A percentile compares a stretch with the other conserved stretches of the same genome.
These are phyloP conservation scores for Anthracocystis panici-leucophaei DNA, from an alignment of 1,284 basidiomycete genomes.

Conservation along the genomic window DNA sequence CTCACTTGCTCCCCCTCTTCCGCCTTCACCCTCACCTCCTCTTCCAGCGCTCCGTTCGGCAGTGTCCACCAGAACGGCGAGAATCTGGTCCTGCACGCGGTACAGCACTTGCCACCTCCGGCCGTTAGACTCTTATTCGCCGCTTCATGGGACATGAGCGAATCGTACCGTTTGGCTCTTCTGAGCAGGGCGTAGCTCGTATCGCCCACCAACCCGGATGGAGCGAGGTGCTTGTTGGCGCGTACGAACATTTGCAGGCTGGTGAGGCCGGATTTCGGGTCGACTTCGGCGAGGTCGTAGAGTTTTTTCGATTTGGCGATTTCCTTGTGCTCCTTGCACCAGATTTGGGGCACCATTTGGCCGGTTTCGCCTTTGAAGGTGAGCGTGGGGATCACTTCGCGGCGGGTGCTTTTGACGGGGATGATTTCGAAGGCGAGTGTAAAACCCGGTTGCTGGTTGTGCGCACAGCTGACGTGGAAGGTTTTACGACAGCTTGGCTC, in stretches of 20 bases:
- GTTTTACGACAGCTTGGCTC: slow-evolving; percentile 78
- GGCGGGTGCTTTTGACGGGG: slow-evolving; percentile 73
- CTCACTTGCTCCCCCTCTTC: background rate
- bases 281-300: slow-evolving; percentile 84
- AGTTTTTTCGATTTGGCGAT: slow-evolving; percentile 75
- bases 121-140: slow-evolving; percentile 6
- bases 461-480: slow-evolving; percentile 91
- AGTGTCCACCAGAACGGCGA: slow-evolving; percentile 52
- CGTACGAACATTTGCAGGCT: slow-evolving; percentile 86
- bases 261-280: slow-evolving; percentile 82
- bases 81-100: slow-evolving; percentile 35
- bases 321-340: slow-evolving; percentile 84
- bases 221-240: slow-evolving; percentile 81
- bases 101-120: slow-evolving; percentile 18
- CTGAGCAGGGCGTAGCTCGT: slow-evolving; percentile 58
- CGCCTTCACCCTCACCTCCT: slow-evolving; percentile 6
- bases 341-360: slow-evolving; percentile 82
- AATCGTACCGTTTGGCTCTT: slow-evolving; percentile 58
- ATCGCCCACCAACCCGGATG: slow-evolving; percentile 24
- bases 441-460: slow-evolving; percentile 76
- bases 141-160: background rate
- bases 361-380: slow-evolving; percentile 90
- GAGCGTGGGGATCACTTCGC: slow-evolving; percentile 74
- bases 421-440: slow-evolving; percentile 91
- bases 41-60: background rate